Conservation (phyloP, 2,329 filamentous ascomycete species). For the Hymenoscyphus scutula region DNA sequence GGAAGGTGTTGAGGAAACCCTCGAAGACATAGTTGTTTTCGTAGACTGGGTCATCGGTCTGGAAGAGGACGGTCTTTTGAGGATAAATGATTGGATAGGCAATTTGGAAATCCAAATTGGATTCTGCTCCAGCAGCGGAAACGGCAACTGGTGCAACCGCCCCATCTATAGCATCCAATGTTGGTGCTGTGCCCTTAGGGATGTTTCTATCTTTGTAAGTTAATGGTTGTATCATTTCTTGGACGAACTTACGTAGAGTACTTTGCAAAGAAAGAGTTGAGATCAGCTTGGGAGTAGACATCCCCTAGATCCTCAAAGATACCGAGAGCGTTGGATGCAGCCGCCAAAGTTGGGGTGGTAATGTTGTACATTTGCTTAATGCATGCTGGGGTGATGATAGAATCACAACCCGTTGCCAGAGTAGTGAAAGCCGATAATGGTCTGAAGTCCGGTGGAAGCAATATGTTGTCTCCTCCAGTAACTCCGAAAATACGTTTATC, state of each 20-base stretch:
- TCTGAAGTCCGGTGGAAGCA: slow-evolving; percentile 11
- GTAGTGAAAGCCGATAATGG: slow-evolving; percentile 13
- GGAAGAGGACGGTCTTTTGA: slow-evolving; percentile 44
- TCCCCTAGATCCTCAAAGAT: slow-evolving; percentile 55
- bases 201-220: slow-evolving; percentile 29
- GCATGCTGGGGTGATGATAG: slow-evolving; percentile 42
- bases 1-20: slow-evolving; percentile 47
- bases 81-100: slow-evolving; percentile 47
- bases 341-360: slow-evolving; percentile 14
- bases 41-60: slow-evolving; percentile 43
- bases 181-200: slow-evolving; percentile 41
- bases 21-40: slow-evolving; percentile 39
- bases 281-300: slow-evolving; percentile 49
- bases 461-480: slow-evolving; percentile 12
- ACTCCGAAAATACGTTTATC: slow-evolving; percentile 25
- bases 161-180: slow-evolving; percentile 41
- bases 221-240: slow-evolving; percentile 17
- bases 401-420: slow-evolving; percentile 29
- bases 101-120: slow-evolving; percentile 45
- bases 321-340: slow-evolving; percentile 38
- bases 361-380: slow-evolving; percentile 42
- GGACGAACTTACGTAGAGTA: slow-evolving; percentile 37
- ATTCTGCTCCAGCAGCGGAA: slow-evolving; percentile 37
- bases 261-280: slow-evolving; percentile 41
- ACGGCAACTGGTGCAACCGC: slow-evolving; percentile 37